A percentile compares a stretch with the other conserved stretches of the same genome.
Evolutionary conservation across 306 rosid species (phyloP).

Genomic region (Cucurbita pepo): DNA sequence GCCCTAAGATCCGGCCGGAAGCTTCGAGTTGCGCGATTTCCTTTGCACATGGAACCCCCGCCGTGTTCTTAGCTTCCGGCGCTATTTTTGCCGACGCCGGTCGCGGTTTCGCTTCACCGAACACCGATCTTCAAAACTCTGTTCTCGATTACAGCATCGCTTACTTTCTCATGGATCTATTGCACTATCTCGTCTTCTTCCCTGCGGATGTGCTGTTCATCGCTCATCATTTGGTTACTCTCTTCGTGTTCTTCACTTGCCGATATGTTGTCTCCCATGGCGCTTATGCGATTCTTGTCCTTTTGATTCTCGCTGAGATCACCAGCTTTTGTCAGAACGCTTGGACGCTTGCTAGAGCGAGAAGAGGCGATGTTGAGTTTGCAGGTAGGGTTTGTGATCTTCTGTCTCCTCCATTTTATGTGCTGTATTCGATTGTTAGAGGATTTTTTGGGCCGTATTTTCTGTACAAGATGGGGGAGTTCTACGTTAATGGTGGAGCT

Average conservation of each 20-base stretch:
- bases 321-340: constrained; percentile 73
- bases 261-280: constrained; percentile 61
- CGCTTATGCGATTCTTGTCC: constrained; percentile 41
- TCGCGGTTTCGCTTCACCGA: constrained; percentile 41
- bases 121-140: constrained; percentile 32
- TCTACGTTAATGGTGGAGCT: constrained; percentile 37
- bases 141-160: constrained; percentile 85
- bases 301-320: constrained; percentile 60
- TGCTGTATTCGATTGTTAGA: constrained; percentile 40
- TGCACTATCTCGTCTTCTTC: constrained; percentile 54
- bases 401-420: constrained; percentile 56
- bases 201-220: constrained; percentile 71
- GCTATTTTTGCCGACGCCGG: constrained; percentile 28
- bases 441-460: constrained; percentile 61
- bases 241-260: constrained; percentile 78
- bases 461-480: constrained; percentile 39
- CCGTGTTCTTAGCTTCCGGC: constrained; percentile 28
- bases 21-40: constrained; percentile 68
- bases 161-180: constrained; percentile 61
- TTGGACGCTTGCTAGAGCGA: constrained; percentile 62
- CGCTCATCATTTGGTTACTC: constrained; percentile 74
- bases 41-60: constrained; percentile 76
- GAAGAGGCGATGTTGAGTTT: constrained; percentile 22
- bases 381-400: constrained; percentile 34
- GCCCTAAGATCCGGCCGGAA: constrained; percentile 76